phyloP scores from a whole-genome alignment of 805 yeast genomes.

The Candida parachauliodes region DNA sequence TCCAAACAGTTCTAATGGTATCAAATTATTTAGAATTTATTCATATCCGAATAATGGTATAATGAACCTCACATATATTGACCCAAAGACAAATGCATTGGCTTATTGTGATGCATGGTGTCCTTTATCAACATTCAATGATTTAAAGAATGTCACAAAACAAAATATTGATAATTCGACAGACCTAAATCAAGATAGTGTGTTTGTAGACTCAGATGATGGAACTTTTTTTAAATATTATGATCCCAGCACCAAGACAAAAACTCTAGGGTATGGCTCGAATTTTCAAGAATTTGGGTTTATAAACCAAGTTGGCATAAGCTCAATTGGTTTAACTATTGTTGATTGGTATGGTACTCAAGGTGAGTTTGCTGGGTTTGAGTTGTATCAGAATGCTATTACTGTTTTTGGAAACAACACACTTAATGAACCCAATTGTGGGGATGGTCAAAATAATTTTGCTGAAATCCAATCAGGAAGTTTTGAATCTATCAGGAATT shows the following conservation, averaged over 20 bases:
- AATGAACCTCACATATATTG: constrained; percentile 84
- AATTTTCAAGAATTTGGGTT: constrained; percentile 81
- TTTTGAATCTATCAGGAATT: constrained; percentile 27
- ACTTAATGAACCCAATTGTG: constrained; percentile 66
- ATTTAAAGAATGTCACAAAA: constrained; percentile 27
- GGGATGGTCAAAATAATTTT: constrained; percentile 18
- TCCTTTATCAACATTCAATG: constrained; percentile 52
- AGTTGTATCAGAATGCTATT: constrained; percentile 59
- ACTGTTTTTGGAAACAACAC: constrained; percentile 72
- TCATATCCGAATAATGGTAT: constrained; percentile 82
- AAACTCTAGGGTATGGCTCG: constrained; percentile 39
- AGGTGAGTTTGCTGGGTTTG: constrained; percentile 70
- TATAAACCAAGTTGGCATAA: constrained; percentile 60
- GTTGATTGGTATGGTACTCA: constrained; percentile 64
- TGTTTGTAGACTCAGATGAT: constrained; percentile 26
- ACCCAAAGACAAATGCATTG: constrained; percentile 60
- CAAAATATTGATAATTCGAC: constrained; percentile 22
- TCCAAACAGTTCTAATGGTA: constrained; percentile 48
- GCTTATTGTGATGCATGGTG: constrained; percentile 84
- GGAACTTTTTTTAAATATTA: constrained; percentile 36
- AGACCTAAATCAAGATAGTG: constrained; percentile 20
- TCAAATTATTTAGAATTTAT: constrained; percentile 64
- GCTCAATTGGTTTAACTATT: constrained; percentile 60
- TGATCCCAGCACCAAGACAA: constrained; percentile 30
- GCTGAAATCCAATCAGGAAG: constrained; percentile 25